Base-by-base conservation (phyloP, 306 rosid species). In the Erythrophleum fordii region DNA sequence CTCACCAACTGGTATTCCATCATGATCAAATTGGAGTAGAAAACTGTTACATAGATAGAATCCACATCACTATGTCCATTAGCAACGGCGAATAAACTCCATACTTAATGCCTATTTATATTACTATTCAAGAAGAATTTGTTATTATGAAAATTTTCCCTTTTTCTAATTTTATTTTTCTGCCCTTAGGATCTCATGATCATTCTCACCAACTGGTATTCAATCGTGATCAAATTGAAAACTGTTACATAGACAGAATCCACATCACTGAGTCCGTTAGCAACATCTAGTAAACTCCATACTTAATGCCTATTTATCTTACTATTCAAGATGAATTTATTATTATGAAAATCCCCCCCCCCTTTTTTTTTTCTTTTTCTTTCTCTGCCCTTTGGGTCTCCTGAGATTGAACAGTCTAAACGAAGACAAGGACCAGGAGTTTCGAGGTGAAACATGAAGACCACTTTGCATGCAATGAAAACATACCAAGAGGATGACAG, bases 391-490 rank as follows among this genome's bases (percentile, higher is more conserved):
- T 23, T 28, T 65, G 46, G 12, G 7, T 35, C 22, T 37, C 46
- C 0, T 9, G 25, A 64, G 45, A 37, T 1, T 37, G 44, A 62
- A 62, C 71, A 37, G 0, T 9, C 71, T 34, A 17, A 31, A 14
- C 68, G 0, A 12, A 65, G 28, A 65, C n/a, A 11, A 42, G 7
- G 11, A 68, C 53, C 53, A 68, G 53, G 34, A 68, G 11, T 41
- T 41, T n/a, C 25, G 18, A 4, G 29, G n/a, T 20, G 51, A 39
- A 44, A 37, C 51, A 35, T 67, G 31, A 70, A 75, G 75, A 72
- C 5, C 72, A 37, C 16, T 58, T 72, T 73, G 72, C 48, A 56
- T 44, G 77, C 12, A 39, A 66, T 67, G 46, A 69, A 67, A 81
- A 68, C 56, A 37, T 51, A 45, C 48, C 22, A 61, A 62, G 26